A percentile compares a stretch with the other conserved stretches of the same genome.
These are phyloP conservation scores for Sclerotiophoma versabilis DNA, from an alignment of 2,329 filamentous ascomycete species.

Conservation along the genomic window DNA sequence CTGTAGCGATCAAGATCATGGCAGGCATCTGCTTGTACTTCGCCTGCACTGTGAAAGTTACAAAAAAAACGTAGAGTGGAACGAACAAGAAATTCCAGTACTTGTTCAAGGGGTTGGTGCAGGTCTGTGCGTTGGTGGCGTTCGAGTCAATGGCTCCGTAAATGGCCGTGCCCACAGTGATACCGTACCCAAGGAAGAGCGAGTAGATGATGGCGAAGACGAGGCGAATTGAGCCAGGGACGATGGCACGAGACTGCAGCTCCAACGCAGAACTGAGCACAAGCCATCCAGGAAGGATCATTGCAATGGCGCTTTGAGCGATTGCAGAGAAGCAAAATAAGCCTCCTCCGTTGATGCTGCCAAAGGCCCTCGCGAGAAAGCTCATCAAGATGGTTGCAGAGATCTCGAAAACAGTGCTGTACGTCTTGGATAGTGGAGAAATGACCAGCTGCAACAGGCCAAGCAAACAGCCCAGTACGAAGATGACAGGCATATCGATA, in stretches of 20 bases:
- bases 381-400: conserved; percentile 56
- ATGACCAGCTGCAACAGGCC: conserved; percentile 78
- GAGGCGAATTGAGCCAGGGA: conserved; percentile 58
- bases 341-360: conserved; percentile 51
- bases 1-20: conserved; percentile 75
- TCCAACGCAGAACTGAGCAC: conserved; percentile 57
- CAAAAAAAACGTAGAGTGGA: conserved; percentile 75
- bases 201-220: conserved; percentile 61
- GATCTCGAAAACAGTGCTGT: conserved; percentile 61
- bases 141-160: conserved; percentile 56
- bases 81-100: conserved; percentile 74
- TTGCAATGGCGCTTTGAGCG: conserved; percentile 57
- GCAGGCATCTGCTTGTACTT: conserved; percentile 79
- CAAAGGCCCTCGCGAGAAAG: conserved; percentile 57
- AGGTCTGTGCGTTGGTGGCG: conserved; percentile 53
- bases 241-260: conserved; percentile 55
- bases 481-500: conserved; percentile 80
- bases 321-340: conserved; percentile 59
- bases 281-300: conserved; percentile 58
- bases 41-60: conserved; percentile 76
- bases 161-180: conserved; percentile 57
- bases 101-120: conserved; percentile 55
- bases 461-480: conserved; percentile 74
- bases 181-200: conserved; percentile 59
- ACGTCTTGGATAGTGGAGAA: conserved; percentile 75